phyloP scores from a whole-genome alignment of 129 eudicot species.

The Saposhnikovia divaricata region DNA sequence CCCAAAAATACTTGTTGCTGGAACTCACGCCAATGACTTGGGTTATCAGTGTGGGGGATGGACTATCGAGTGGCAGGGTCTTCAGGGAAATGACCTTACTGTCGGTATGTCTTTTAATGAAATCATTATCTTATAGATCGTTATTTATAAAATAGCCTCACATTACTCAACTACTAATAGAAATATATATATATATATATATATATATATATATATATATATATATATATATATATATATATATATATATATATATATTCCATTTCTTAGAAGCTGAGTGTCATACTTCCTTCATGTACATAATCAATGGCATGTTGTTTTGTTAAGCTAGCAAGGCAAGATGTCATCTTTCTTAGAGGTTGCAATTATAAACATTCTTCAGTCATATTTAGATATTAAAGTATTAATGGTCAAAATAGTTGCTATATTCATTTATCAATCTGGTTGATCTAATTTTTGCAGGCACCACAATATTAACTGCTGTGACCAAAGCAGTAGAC shows the following conservation, averaged over 20 bases:
- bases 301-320: too few species aligned
- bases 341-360: too few species aligned
- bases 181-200: not conserved
- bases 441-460: not conserved
- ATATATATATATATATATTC: not conserved
- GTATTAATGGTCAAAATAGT: not conserved
- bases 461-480: constrained; percentile 43
- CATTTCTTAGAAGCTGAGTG: not conserved
- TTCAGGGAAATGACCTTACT: constrained; percentile 24
- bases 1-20: constrained; percentile 35
- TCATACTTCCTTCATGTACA: too few species aligned
- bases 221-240: too few species aligned
- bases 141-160: not conserved
- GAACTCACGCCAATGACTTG: constrained; percentile 42
- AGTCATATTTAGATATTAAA: too few species aligned
- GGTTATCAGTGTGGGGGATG: constrained; percentile 53
- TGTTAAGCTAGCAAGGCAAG: too few species aligned
- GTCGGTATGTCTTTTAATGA: not conserved
- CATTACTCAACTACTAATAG: not conserved
- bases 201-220: too few species aligned
- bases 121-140: not conserved
- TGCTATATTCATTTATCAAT: not conserved
- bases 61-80: constrained; percentile 46
- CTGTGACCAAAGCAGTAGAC: constrained; percentile 22
- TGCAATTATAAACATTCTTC: too few species aligned